Evolutionary conservation across 2,329 filamentous ascomycete genomes (phyloP).

Genomic region (Sclerotinia nivalis): DNA sequence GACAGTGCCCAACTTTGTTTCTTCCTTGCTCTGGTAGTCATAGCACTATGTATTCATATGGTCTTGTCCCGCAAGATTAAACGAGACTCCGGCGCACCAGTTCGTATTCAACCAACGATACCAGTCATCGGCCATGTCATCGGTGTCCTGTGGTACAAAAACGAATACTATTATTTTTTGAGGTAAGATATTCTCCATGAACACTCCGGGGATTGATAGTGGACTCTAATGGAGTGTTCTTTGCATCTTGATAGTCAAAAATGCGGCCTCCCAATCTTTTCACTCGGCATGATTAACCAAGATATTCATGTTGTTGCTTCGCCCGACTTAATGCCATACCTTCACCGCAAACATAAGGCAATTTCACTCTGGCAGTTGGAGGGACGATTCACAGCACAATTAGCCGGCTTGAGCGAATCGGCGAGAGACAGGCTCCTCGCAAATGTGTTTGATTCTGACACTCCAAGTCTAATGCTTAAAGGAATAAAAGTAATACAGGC

Average conservation of each 20-base stretch:
- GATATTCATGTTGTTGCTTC: slow-evolving; percentile 7
- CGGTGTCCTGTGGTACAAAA: neutral
- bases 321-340: neutral
- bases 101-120: neutral
- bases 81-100: neutral
- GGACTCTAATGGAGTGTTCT: neutral
- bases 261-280: slow-evolving; percentile 10
- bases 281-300: neutral
- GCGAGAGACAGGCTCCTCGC: neutral
- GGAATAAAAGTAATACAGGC: slow-evolving; percentile 12
- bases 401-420: neutral
- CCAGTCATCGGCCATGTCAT: slow-evolving; percentile 13
- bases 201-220: too few relatives aligned
- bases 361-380: slow-evolving; percentile 19
- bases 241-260: neutral
- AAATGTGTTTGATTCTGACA: neutral
- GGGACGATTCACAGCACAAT: neutral
- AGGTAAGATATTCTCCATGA: neutral
- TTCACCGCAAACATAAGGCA: slow-evolving; percentile 12
- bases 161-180: slow-evolving; percentile 1
- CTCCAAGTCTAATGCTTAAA: slow-evolving; percentile 6
- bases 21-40: neutral
- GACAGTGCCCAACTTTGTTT: neutral
- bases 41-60: neutral
- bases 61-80: neutral